These are phyloP conservation scores for Cladosporium oxysporum DNA, from an alignment of 2,329 filamentous ascomycete species.

Conservation along the genomic window DNA sequence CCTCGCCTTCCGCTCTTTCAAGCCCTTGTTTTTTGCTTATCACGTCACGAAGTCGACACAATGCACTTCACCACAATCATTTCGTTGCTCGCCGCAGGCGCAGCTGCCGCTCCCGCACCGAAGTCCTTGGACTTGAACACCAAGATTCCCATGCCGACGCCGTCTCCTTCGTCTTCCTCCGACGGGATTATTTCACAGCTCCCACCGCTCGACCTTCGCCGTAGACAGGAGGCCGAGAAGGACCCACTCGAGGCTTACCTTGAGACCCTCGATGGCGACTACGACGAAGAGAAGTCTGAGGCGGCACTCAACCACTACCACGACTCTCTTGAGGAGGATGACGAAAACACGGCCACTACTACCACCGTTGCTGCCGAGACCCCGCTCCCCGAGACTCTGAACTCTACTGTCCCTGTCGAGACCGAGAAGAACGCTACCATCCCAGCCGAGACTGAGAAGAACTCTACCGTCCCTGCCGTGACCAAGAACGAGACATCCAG, in stretches of 20 bases:
- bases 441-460: background rate
- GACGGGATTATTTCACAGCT: no score
- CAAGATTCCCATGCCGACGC: background rate
- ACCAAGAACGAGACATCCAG: background rate
- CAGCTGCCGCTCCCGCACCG: background rate
- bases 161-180: background rate
- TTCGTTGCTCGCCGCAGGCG: slow-evolving; percentile 15
- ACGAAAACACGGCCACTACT: background rate
- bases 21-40: background rate
- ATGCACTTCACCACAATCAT: slow-evolving; percentile 20
- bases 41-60: slow-evolving; percentile 18
- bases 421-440: background rate
- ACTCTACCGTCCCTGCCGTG: background rate
- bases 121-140: background rate
- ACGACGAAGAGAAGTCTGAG: background rate
- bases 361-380: background rate
- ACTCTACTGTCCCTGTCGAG: background rate
- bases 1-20: slow-evolving; percentile 5
- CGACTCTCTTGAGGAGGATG: background rate
- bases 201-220: no score
- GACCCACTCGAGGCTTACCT: slow-evolving; percentile 2
- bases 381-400: background rate
- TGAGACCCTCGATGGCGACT: background rate
- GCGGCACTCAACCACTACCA: background rate
- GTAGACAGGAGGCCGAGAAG: background rate